These are phyloP conservation scores for Paxillus involutus DNA, from an alignment of 768 basidiomycete species.

Conservation along the genomic window DNA sequence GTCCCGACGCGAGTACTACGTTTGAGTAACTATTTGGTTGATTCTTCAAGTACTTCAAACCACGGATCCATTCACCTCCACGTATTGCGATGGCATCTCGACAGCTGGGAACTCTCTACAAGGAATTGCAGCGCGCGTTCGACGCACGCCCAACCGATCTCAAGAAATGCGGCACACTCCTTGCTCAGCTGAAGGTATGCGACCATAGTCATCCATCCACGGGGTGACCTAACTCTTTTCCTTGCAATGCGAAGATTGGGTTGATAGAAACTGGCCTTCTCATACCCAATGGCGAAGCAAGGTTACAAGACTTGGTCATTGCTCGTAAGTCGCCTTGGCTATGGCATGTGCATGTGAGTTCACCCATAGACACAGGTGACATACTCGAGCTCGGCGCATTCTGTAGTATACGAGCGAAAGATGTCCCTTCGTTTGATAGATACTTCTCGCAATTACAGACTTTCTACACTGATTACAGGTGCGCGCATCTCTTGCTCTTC, in stretches of 20 bases:
- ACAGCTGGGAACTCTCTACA: conserved; percentile 61
- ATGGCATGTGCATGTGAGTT: not conserved
- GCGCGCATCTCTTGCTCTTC: conserved; percentile 8
- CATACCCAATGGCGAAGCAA: conserved; percentile 65
- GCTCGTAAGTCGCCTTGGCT: conserved; percentile 56
- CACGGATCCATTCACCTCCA: not conserved
- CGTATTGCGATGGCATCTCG: conserved; percentile 43
- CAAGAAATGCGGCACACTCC: conserved; percentile 58
- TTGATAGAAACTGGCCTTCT: conserved; percentile 77
- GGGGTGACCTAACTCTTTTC: not conserved
- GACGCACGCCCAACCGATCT: conserved; percentile 64
- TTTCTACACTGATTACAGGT: conserved; percentile 88
- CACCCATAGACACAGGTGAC: conserved; percentile 56
- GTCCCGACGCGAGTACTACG: conserved; percentile 42
- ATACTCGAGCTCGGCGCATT: conserved; percentile 95
- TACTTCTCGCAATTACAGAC: conserved; percentile 91
- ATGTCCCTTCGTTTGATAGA: conserved; percentile 91
- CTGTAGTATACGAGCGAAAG: conserved; percentile 85
- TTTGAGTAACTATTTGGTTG: not conserved
- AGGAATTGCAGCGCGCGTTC: conserved; percentile 68
- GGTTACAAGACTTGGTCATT: conserved; percentile 64
- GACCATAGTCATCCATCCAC: not conserved
- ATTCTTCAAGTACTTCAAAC: not conserved
- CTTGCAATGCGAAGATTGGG: conserved; percentile 55
- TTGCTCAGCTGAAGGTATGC: conserved; percentile 75